Conservation (phyloP, 768 basidiomycete species). For the Infundibulicybe gibba region DNA sequence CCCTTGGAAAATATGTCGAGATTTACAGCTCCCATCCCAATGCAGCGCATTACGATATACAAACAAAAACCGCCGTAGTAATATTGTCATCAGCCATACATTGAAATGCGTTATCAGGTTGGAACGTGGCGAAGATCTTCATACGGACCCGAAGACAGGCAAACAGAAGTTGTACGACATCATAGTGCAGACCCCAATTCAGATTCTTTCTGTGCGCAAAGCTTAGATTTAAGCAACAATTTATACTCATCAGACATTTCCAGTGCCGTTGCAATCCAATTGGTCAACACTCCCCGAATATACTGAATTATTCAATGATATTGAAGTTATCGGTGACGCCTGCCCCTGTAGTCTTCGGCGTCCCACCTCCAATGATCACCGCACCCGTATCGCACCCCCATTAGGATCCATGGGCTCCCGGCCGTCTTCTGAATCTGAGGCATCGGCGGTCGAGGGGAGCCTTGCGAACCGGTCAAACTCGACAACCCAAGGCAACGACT, state of each 20-base stretch:
- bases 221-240: background rate
- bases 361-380: too few relatives aligned
- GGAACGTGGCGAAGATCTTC: constrained; percentile 71
- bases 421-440: constrained; percentile 30
- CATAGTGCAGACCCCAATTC: constrained; percentile 79
- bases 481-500: constrained; percentile 27
- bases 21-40: constrained; percentile 64
- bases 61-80: constrained; percentile 73
- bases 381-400: background rate
- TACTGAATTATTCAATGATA: constrained; percentile 40
- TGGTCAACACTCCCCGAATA: constrained; percentile 81
- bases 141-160: constrained; percentile 60
- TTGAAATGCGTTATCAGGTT: constrained; percentile 84
- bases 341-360: too few relatives aligned
- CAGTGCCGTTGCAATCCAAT: constrained; percentile 83
- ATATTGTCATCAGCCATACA: constrained; percentile 70
- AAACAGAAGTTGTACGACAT: constrained; percentile 85
- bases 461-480: constrained; percentile 25
- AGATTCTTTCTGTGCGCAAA: constrained; percentile 76
- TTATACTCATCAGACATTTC: background rate
- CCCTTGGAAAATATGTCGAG: constrained; percentile 80
- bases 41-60: constrained; percentile 69
- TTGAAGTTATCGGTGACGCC: too few relatives aligned
- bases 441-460: constrained; percentile 31
- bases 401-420: constrained; percentile 27